phyloP scores from a whole-genome alignment of 352 stramenopile species.

The Hyaloperonospora arabidopsidis region DNA sequence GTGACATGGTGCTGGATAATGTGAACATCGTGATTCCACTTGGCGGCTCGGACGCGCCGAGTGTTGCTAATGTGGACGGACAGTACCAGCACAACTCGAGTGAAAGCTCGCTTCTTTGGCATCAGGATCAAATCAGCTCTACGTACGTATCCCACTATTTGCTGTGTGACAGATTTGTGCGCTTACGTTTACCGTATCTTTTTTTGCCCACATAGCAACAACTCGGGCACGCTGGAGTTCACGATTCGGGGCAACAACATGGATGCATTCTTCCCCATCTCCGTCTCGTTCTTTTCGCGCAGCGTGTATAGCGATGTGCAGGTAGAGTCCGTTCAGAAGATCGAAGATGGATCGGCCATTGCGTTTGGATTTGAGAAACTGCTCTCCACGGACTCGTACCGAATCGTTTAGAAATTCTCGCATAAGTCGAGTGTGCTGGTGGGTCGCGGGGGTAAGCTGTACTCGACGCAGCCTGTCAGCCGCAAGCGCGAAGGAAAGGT shows the following conservation, averaged over 20 bases:
- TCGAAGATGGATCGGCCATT: constrained; percentile 64
- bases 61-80: constrained; percentile 69
- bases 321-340: constrained; percentile 65
- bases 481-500: constrained; percentile 14
- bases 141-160: constrained; percentile 42
- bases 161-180: background rate
- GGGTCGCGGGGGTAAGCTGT: background rate
- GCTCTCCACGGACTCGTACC: constrained; percentile 80
- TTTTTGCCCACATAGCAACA: constrained; percentile 46
- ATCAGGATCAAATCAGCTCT: constrained; percentile 69
- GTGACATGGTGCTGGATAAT: constrained; percentile 84
- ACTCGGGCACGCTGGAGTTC: constrained; percentile 75
- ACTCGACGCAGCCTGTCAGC: constrained; percentile 3
- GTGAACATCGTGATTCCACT: constrained; percentile 81
- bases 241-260: constrained; percentile 69
- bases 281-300: constrained; percentile 86
- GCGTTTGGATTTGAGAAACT: constrained; percentile 83
- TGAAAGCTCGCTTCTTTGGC: constrained; percentile 67
- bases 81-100: constrained; percentile 82
- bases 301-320: constrained; percentile 81
- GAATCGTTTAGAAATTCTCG: constrained; percentile 72
- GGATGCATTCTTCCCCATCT: constrained; percentile 82
- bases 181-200: constrained; percentile 8
- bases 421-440: constrained; percentile 5
- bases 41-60: constrained; percentile 58